These are phyloP conservation scores for Eleusine indica DNA, from an alignment of 176 grass and related monocot species.

Conservation along the genomic window DNA sequence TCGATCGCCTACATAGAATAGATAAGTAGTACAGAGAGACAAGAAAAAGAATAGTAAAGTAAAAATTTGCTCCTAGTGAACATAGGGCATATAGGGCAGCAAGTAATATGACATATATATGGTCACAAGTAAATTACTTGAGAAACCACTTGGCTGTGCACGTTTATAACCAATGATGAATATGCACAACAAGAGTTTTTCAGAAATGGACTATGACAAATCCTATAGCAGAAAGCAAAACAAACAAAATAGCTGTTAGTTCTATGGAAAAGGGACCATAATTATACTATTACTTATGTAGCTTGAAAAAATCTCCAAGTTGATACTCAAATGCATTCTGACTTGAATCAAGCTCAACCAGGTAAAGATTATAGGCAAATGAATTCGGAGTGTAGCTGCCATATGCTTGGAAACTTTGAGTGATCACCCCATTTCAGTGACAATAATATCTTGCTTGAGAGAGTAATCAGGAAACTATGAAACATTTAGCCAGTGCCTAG, in stretches of 20 bases:
- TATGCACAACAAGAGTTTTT: background rate
- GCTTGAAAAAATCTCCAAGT: background rate
- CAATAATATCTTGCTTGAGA: too few relatives aligned
- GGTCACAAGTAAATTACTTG: background rate
- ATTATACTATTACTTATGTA: background rate
- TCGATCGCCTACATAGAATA: too few relatives aligned
- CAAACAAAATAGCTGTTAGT: background rate
- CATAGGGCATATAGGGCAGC: too few relatives aligned
- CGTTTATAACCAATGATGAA: background rate
- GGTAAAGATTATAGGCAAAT: background rate
- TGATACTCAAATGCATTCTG: background rate
- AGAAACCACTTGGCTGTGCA: background rate
- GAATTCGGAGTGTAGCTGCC: too few relatives aligned
- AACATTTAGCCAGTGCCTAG: background rate
- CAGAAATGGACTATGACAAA: background rate
- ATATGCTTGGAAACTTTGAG: too few relatives aligned
- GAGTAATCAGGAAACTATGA: background rate
- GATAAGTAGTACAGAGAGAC: too few relatives aligned
- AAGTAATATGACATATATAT: too few relatives aligned
- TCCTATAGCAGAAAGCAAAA: background rate
- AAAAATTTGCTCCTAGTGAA: too few relatives aligned
- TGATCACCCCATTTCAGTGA: too few relatives aligned
- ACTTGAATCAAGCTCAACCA: conserved; percentile 1
- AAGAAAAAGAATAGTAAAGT: too few relatives aligned
- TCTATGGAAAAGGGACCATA: background rate